phyloP scores from a whole-genome alignment of 305 asterid genomes.

The Fraxinus ornus region DNA sequence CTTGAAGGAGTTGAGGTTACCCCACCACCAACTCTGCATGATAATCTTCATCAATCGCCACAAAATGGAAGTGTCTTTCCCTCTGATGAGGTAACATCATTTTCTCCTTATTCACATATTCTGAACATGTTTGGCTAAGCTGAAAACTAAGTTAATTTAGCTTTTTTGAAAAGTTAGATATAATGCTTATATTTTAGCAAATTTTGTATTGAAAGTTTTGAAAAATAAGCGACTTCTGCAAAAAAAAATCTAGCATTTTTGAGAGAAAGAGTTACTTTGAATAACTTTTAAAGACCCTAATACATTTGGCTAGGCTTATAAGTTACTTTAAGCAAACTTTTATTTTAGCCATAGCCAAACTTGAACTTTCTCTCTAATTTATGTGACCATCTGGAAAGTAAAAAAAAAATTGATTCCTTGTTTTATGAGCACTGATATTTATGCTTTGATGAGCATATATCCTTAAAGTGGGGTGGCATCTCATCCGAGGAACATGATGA shows the following conservation, averaged over 20 bases:
- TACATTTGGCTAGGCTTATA: neutral
- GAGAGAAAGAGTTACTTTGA: neutral
- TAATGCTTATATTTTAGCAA: neutral
- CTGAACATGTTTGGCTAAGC: neutral
- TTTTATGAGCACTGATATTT: neutral
- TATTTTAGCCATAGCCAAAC: neutral
- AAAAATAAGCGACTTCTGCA: neutral
- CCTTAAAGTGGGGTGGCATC: conserved; percentile 89
- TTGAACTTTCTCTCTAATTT: neutral
- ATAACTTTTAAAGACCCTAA: neutral
- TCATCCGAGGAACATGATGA: conserved; percentile 94
- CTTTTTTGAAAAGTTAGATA: neutral
- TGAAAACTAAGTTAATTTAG: neutral
- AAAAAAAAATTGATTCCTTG: neutral
- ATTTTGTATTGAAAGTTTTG: neutral
- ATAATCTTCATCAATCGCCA: conserved; percentile 35
- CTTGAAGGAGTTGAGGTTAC: conserved; percentile 56
- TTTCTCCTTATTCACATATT: conserved; percentile 2
- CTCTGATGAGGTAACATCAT: conserved; percentile 58
- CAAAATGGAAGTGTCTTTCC: conserved; percentile 51
- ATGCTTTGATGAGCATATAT: conserved; percentile 21
- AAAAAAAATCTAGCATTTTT: neutral
- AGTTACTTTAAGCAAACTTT: neutral
- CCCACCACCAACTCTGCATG: conserved; percentile 56
- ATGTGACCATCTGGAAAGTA: neutral